A percentile compares a stretch with the other conserved stretches of the same genome.
Evolutionary conservation across 768 basidiomycete species (phyloP).

Genomic region (Phanerochaete carnosa): DNA sequence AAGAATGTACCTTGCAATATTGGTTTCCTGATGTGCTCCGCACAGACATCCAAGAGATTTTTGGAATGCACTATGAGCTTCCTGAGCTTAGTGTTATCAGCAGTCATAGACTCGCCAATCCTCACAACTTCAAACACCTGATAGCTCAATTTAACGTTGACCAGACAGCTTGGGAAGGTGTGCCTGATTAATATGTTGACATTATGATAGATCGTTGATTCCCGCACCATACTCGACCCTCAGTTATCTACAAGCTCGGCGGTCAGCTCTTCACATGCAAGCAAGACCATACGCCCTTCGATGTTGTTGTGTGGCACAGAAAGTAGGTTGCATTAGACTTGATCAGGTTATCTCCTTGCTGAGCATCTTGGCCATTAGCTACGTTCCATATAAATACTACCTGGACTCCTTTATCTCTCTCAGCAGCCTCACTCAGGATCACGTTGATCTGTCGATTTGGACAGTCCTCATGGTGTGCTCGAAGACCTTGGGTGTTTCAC

Average conservation of each 20-base stretch:
- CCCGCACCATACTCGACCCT: neutral
- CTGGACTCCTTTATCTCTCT: conserved; percentile 61
- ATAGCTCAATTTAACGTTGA: conserved; percentile 64
- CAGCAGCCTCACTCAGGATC: conserved; percentile 63
- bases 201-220: no score
- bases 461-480: conserved; percentile 66
- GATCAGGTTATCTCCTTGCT: neutral
- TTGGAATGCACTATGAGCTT: conserved; percentile 57
- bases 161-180: conserved; percentile 56
- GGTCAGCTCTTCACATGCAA: conserved; percentile 52
- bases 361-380: no score
- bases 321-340: conserved; percentile 38
- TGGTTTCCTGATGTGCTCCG: neutral
- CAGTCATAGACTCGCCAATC: conserved; percentile 58
- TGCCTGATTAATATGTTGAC: no score
- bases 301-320: conserved; percentile 70
- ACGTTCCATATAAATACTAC: conserved; percentile 65
- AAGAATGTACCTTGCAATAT: neutral
- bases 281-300: conserved; percentile 66
- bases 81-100: conserved; percentile 67
- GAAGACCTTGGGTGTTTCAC: conserved; percentile 51
- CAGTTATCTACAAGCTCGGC: conserved; percentile 37
- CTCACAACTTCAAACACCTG: conserved; percentile 61
- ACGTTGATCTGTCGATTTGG: conserved; percentile 68
- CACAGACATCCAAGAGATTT: conserved; percentile 61